Percentiles rank a stretch among this genome's conserved stretches.
phyloP scores from a whole-genome alignment of 2,329 filamentous ascomycete species.

The Verruconis gallopava region DNA sequence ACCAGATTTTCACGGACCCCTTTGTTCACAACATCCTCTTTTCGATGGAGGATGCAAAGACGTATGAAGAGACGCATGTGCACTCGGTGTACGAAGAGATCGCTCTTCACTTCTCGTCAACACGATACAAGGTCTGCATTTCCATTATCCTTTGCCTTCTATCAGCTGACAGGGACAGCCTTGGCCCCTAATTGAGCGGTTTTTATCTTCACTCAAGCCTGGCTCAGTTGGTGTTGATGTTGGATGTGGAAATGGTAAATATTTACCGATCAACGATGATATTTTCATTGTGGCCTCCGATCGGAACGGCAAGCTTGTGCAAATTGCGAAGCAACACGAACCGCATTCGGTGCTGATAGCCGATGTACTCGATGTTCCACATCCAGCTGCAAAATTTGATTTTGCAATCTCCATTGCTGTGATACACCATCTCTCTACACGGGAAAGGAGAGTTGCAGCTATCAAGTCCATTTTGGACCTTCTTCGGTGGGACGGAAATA shows the following conservation, averaged over 20 bases:
- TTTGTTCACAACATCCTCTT: too few relatives aligned
- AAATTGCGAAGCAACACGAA: constrained; percentile 43
- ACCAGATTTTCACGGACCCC: too few relatives aligned
- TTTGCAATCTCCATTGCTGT: constrained; percentile 93
- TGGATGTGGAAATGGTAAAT: constrained; percentile 96
- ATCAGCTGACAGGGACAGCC: constrained; percentile 38
- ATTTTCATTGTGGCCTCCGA: constrained; percentile 79
- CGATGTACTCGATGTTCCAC: constrained; percentile 73
- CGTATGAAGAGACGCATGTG: constrained; percentile 76
- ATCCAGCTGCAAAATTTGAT: constrained; percentile 54
- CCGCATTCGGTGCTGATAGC: constrained; percentile 62
- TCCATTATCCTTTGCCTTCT: not conserved
- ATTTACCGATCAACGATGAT: constrained; percentile 63
- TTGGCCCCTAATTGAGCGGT: constrained; percentile 81
- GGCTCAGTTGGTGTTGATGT: constrained; percentile 80
- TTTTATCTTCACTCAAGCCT: constrained; percentile 50
- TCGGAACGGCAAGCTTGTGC: constrained; percentile 42
- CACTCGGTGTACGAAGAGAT: constrained; percentile 86
- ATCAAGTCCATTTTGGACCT: constrained; percentile 58
- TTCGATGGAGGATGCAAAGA: not conserved
- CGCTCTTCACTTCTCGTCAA: constrained; percentile 71
- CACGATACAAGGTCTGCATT: constrained; percentile 50
- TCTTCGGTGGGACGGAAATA: constrained; percentile 26
- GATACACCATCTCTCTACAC: constrained; percentile 81
- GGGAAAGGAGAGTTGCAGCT: constrained; percentile 56